phyloP scores from a whole-genome alignment of 176 grass and related monocot species.

The Aegilops umbellulata region DNA sequence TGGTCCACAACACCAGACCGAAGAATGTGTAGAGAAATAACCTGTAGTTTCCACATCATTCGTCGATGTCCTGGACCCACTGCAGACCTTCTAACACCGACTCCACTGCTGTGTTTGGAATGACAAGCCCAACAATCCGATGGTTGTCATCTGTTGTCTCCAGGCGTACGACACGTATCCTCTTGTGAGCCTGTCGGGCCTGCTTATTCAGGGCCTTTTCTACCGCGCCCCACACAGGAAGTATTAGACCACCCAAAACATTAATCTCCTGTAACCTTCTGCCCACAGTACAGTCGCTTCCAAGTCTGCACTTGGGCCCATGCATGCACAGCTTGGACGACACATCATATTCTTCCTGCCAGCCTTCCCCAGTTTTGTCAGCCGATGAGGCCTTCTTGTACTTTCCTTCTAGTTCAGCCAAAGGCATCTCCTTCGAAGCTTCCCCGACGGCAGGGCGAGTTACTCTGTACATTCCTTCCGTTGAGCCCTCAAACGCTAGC shows the following conservation, averaged over 20 bases:
- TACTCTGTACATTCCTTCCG: slow-evolving; percentile 76
- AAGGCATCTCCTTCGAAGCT: slow-evolving; percentile 86
- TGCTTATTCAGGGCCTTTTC: slow-evolving; percentile 85
- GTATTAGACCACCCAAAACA: slow-evolving; percentile 85
- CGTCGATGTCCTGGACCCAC: slow-evolving; percentile 52
- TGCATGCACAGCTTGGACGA: slow-evolving; percentile 96
- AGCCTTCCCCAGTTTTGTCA: slow-evolving; percentile 72
- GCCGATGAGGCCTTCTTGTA: slow-evolving; percentile 74
- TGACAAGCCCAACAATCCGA: slow-evolving; percentile 74
- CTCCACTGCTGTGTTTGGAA: slow-evolving; percentile 85
- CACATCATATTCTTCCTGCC: slow-evolving; percentile 79
- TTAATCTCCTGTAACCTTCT: slow-evolving; percentile 89
- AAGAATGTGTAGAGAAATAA: slow-evolving; percentile 3
- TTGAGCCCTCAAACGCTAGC: slow-evolving; percentile 79
- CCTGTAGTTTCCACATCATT: slow-evolving; percentile 35
- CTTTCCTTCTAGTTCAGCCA: slow-evolving; percentile 75
- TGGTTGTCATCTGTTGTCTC: slow-evolving; percentile 68
- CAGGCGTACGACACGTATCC: slow-evolving; percentile 70
- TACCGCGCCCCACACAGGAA: slow-evolving; percentile 84
- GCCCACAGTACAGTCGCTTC: slow-evolving; percentile 79
- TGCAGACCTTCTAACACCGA: slow-evolving; percentile 64
- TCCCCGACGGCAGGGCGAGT: slow-evolving; percentile 87
- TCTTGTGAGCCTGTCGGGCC: slow-evolving; percentile 65
- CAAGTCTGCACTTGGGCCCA: slow-evolving; percentile 90
- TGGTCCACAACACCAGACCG: neutral